Percentiles rank a stretch among this genome's conserved stretches.
Conservation (phyloP, 495 filamentous ascomycete species). For the Diplogelasinospora grovesii region DNA sequence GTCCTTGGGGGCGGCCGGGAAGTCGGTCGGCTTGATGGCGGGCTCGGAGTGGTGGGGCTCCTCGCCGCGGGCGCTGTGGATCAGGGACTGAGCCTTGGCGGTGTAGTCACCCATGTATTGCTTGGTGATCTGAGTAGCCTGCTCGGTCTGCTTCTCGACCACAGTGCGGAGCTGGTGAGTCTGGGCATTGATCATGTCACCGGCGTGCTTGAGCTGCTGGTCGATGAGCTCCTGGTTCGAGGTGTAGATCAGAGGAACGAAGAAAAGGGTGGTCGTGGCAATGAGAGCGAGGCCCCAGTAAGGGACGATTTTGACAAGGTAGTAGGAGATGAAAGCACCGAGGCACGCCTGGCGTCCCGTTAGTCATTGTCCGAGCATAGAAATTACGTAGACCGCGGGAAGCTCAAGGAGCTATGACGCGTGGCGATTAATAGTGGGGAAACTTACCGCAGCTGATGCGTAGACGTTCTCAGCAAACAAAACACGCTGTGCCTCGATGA, state of each 20-base stretch:
- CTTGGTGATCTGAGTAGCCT: conserved; percentile 69
- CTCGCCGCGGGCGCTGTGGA: conserved; percentile 40
- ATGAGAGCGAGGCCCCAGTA: conserved; percentile 87
- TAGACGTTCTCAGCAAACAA: conserved; percentile 89
- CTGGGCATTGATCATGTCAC: conserved; percentile 71
- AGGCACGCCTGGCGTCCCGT: conserved; percentile 27
- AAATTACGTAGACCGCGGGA: conserved; percentile 4
- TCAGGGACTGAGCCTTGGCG: conserved; percentile 71
- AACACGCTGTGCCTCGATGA: conserved; percentile 93
- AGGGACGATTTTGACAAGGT: conserved; percentile 86
- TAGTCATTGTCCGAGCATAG: conserved; percentile 6
- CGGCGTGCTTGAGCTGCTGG: conserved; percentile 63
- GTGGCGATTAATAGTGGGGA: conserved; percentile 1
- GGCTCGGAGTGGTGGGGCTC: conserved; percentile 32
- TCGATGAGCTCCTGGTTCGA: conserved; percentile 94
- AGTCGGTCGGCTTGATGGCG: conserved; percentile 43
- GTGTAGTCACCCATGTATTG: conserved; percentile 79
- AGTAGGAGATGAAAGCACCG: conserved; percentile 80
- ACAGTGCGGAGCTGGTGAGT: conserved; percentile 72
- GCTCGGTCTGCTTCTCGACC: conserved; percentile 72
- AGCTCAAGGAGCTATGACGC: conserved; percentile 8
- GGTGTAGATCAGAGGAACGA: conserved; percentile 84
- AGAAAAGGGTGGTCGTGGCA: conserved; percentile 66
- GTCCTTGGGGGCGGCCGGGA: conserved; percentile 55
- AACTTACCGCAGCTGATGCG: conserved; percentile 71